Conservation (phyloP, 768 basidiomycete species). For the Suillus paluster region DNA sequence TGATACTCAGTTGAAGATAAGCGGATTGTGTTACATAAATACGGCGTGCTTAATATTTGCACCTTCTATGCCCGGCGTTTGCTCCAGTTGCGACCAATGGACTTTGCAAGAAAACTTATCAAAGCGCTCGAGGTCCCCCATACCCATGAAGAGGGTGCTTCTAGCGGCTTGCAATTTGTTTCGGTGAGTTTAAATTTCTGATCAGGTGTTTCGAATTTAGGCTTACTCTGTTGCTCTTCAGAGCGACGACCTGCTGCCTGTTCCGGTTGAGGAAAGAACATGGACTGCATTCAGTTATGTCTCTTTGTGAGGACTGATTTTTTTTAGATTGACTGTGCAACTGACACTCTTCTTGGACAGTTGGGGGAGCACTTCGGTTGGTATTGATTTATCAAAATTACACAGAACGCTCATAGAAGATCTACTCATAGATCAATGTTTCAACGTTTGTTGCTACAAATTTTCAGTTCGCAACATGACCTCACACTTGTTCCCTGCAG, state of each 20-base stretch:
- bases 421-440: conserved; percentile 3
- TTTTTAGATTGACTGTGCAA: neutral
- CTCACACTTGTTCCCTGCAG: conserved; percentile 33
- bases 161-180: conserved; percentile 49
- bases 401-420: neutral
- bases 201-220: neutral
- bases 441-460: conserved; percentile 4
- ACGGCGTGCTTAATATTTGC: neutral
- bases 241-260: conserved; percentile 70
- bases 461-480: neutral
- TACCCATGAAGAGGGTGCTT: conserved; percentile 50
- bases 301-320: conserved; percentile 48
- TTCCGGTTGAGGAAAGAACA: conserved; percentile 56
- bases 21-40: conserved; percentile 5
- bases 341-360: neutral
- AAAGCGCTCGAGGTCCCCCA: conserved; percentile 51
- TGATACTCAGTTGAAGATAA: conserved; percentile 7
- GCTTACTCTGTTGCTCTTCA: conserved; percentile 27
- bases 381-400: conserved; percentile 5
- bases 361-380: conserved; percentile 71
- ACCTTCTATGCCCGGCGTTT: neutral
- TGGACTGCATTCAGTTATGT: conserved; percentile 67
- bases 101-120: conserved; percentile 18
- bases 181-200: conserved; percentile 38
- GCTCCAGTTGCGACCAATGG: conserved; percentile 10